Evolutionary conservation across 805 yeast species (phyloP), one percentile per base, ranked within the genome.

Genomic region (Wickerhamiella cacticola): DNA sequence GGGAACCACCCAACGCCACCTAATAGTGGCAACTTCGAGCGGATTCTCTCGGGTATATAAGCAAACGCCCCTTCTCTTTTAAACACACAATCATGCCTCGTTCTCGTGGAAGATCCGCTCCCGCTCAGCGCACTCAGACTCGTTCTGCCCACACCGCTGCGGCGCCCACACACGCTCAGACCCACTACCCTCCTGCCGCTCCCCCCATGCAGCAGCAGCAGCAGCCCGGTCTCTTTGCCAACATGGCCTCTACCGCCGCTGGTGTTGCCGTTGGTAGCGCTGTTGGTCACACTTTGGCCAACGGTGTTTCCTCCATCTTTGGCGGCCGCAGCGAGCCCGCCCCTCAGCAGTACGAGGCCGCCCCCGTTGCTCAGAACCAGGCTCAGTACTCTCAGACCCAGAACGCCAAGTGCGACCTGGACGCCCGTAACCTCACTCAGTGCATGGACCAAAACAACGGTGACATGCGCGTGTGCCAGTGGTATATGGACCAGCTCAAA

Each of bases 201-300:
- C 76, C 76, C 52, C 66, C 68, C 50, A 62, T 70, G 46, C 73
- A 72, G 52, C 75, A 61, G 36, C 66, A 59, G 48, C 65, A 59
- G 52, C 65, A 63, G 59, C 96, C 96, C 42, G 96, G 97, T 59
- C 59, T 89, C 63, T 88, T 89, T 60, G 83, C 89, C 51, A 94
- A 92, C 70, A 92, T 92, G 98, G 97, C 97, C 34, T 74, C 94
- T 42, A 92, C 98, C 43, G 98, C 98, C 48, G 98, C 97, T 44
- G 98, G 98, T 79, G 98, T 92, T 40, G 98, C 97, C 48, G 96
- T 92, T 49, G 98, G 98, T 60, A 85, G 96, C 46, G 81, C 97
- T 52, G 80, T 89, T 48, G 98, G 98, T 53, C 98, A 92, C 74
- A 86, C 96, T 35, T 57, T 89, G 50, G 96, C 96, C 69, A 94